These are phyloP conservation scores for Nidularia pulvinata DNA, from an alignment of 768 basidiomycete genomes.

Conservation along the genomic window DNA sequence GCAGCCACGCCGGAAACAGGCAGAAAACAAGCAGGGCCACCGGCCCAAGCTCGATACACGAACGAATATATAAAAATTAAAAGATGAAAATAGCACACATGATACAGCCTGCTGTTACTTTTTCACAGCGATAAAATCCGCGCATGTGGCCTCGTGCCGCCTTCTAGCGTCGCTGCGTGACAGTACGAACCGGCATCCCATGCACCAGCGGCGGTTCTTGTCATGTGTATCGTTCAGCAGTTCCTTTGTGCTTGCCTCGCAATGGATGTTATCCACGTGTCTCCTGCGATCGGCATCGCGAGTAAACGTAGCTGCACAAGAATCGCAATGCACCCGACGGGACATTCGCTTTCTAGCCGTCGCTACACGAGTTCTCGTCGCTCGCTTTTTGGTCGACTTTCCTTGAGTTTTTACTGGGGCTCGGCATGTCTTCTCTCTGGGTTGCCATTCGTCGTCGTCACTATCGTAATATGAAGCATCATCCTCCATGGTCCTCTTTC, in stretches of 20 bases:
- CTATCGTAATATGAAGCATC: not conserved
- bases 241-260: not conserved
- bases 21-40: not conserved
- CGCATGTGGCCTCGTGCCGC: not conserved
- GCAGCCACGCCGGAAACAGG: not conserved
- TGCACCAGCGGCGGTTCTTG: not conserved
- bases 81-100: not conserved
- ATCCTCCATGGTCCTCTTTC: not conserved
- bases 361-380: not conserved
- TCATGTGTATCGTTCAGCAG: not conserved
- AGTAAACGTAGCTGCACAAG: not conserved
- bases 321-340: not conserved
- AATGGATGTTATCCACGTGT: not conserved
- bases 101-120: not conserved
- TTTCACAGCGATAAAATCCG: not conserved
- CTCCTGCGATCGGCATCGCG: not conserved
- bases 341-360: not conserved
- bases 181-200: not conserved
- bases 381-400: not conserved
- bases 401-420: not conserved
- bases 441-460: not conserved
- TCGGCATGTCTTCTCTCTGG: not conserved
- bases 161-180: not conserved
- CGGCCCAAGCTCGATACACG: not conserved
- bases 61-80: not conserved